Conservation (phyloP, 768 basidiomycete species). For the Suillus luteus region DNA sequence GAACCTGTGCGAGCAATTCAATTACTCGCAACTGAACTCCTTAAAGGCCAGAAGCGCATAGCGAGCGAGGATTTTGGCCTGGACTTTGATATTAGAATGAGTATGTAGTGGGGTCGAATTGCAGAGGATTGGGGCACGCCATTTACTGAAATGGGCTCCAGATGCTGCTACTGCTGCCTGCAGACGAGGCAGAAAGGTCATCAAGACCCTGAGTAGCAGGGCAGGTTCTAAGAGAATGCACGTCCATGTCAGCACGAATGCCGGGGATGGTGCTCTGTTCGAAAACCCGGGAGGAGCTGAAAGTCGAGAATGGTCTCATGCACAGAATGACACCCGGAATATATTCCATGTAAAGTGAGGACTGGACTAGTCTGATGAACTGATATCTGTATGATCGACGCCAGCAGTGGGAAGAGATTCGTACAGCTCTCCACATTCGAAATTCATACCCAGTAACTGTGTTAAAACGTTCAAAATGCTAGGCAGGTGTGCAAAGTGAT, state of each 20-base stretch:
- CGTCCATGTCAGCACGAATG: constrained; percentile 52
- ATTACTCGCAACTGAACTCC: background rate
- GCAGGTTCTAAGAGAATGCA: constrained; percentile 47
- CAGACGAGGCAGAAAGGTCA: constrained; percentile 41
- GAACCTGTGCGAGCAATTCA: constrained; percentile 35
- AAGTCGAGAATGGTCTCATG: constrained; percentile 51
- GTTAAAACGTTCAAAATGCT: background rate
- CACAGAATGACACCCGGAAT: constrained; percentile 55
- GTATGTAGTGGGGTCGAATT: constrained; percentile 43
- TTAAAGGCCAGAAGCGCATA: constrained; percentile 36
- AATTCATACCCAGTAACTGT: background rate
- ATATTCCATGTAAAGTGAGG: constrained; percentile 35
- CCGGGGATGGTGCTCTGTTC: constrained; percentile 48
- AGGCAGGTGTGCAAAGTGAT: background rate
- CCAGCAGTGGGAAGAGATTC: constrained; percentile 38
- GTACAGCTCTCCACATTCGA: constrained; percentile 45
- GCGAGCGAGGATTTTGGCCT: constrained; percentile 49
- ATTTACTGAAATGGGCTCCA: constrained; percentile 53
- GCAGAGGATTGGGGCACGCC: constrained; percentile 52
- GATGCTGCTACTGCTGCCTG: constrained; percentile 42
- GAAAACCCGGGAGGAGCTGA: constrained; percentile 45
- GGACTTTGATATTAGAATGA: constrained; percentile 43
- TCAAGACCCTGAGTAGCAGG: constrained; percentile 54
- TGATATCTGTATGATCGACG: background rate
- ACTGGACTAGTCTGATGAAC: constrained; percentile 6